Evolutionary conservation across 768 basidiomycete species (phyloP).

Genomic region (Mrakia hoshinonis): DNA sequence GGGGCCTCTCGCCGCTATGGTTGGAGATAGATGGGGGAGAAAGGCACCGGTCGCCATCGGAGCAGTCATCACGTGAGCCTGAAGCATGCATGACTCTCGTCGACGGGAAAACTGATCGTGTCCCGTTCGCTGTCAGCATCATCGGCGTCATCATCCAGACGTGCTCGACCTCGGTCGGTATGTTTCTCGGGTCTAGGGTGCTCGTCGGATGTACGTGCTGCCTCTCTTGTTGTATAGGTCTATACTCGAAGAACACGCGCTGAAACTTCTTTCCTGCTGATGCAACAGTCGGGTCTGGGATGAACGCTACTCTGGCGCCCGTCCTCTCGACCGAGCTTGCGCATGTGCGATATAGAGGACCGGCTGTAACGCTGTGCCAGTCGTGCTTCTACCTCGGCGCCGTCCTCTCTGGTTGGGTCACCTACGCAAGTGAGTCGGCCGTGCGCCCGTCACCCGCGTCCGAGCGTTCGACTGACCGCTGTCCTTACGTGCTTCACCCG

Average conservation of each 20-base stretch:
- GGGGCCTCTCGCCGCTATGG: neutral
- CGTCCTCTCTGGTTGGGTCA: neutral
- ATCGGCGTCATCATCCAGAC: neutral
- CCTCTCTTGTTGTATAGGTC: neutral
- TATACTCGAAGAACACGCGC: neutral
- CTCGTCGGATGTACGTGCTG: neutral
- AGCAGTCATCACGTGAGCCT: neutral
- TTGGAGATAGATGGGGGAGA: neutral
- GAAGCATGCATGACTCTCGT: too few species aligned
- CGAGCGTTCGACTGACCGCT: neutral
- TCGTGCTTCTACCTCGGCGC: neutral
- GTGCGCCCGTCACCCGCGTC: neutral
- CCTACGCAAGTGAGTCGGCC: slow-evolving; percentile 2
- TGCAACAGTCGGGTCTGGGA: neutral
- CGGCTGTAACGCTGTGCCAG: neutral
- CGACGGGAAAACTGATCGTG: too few species aligned
- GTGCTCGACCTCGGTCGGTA: neutral
- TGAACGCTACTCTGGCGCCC: neutral
- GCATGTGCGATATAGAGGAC: neutral
- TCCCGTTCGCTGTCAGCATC: neutral
- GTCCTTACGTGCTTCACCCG: neutral
- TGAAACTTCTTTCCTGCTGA: neutral
- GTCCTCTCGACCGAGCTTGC: neutral
- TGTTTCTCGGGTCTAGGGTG: neutral
- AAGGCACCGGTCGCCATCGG: neutral